Evolutionary conservation across 163 green algal species (phyloP).

Genomic region (Volvox carteri): DNA sequence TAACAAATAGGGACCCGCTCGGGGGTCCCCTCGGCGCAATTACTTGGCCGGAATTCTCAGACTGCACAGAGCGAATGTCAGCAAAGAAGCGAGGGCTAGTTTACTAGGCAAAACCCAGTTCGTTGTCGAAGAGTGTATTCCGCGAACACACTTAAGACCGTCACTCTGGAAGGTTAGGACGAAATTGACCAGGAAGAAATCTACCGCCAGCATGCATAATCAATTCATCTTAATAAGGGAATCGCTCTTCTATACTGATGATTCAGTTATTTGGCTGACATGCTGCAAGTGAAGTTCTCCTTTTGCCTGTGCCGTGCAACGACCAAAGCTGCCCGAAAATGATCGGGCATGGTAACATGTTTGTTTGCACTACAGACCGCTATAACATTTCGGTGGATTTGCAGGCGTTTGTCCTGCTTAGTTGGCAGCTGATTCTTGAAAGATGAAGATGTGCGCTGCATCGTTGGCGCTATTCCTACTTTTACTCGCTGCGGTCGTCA

Average conservation of each 20-base stretch:
- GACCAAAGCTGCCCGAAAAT: not conserved
- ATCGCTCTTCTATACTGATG: too few species aligned
- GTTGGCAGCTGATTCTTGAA: not conserved
- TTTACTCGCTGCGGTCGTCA: not conserved
- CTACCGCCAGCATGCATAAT: not conserved
- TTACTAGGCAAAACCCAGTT: not conserved
- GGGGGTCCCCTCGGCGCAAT: constrained; percentile 7
- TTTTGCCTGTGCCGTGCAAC: constrained; percentile 20
- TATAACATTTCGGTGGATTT: not conserved
- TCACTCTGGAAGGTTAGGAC: not conserved
- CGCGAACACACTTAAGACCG: not conserved
- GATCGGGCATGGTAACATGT: not conserved
- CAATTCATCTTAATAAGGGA: too few species aligned
- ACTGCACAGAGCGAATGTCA: not conserved
- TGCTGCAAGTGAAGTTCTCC: too few species aligned
- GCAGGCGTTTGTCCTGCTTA: not conserved
- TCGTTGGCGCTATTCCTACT: constrained; percentile 8
- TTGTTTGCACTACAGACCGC: not conserved
- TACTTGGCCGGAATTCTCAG: not conserved
- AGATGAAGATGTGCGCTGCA: constrained; percentile 12
- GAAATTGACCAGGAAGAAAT: not conserved
- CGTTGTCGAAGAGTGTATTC: not conserved
- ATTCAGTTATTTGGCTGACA: too few species aligned
- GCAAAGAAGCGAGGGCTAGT: not conserved
- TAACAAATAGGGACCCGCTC: not conserved